Percentiles rank a stretch among this genome's conserved stretches.
Conservation (phyloP, 2,329 filamentous ascomycete species). For the Penicillium expansum region DNA sequence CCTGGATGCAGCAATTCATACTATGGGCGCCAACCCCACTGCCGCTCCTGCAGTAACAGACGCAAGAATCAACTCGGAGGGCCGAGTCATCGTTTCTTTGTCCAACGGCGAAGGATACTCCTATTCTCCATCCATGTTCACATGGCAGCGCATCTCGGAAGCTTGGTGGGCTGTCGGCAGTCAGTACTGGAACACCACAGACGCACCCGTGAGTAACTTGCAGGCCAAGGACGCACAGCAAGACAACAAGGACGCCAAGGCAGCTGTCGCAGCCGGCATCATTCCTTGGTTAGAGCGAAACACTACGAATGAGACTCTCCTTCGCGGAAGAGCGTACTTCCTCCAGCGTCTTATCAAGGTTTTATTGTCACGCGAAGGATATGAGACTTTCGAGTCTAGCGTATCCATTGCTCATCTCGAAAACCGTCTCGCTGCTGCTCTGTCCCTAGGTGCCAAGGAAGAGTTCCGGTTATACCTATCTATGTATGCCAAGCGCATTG, state of each 20-base stretch:
- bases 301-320: slow-evolving; percentile 86
- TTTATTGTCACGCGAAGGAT: slow-evolving; percentile 82
- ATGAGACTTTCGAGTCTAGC: slow-evolving; percentile 84
- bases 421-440: slow-evolving; percentile 84
- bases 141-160: slow-evolving; percentile 94
- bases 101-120: slow-evolving; percentile 93
- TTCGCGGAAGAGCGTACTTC: slow-evolving; percentile 88
- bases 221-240: slow-evolving; percentile 68
- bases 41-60: slow-evolving; percentile 82
- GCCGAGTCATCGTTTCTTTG: slow-evolving; percentile 81
- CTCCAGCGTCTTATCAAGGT: slow-evolving; percentile 89
- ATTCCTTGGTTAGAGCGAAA: slow-evolving; percentile 91
- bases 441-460: slow-evolving; percentile 79
- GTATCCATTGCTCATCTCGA: slow-evolving; percentile 94
- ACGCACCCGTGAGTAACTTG: slow-evolving; percentile 79
- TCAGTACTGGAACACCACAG: slow-evolving; percentile 98
- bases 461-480: slow-evolving; percentile 94
- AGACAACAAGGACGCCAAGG: slow-evolving; percentile 47
- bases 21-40: slow-evolving; percentile 74
- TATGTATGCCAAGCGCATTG: slow-evolving; percentile 96
- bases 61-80: slow-evolving; percentile 83
- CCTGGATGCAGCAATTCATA: slow-evolving; percentile 78
- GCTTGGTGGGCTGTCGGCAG: slow-evolving; percentile 97
- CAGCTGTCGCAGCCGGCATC: slow-evolving; percentile 78
- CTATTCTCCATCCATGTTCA: slow-evolving; percentile 80